Percentiles rank a stretch among this genome's conserved stretches.
Conservation (phyloP, 345 rosid species). For the Rubroshorea leprosula region DNA sequence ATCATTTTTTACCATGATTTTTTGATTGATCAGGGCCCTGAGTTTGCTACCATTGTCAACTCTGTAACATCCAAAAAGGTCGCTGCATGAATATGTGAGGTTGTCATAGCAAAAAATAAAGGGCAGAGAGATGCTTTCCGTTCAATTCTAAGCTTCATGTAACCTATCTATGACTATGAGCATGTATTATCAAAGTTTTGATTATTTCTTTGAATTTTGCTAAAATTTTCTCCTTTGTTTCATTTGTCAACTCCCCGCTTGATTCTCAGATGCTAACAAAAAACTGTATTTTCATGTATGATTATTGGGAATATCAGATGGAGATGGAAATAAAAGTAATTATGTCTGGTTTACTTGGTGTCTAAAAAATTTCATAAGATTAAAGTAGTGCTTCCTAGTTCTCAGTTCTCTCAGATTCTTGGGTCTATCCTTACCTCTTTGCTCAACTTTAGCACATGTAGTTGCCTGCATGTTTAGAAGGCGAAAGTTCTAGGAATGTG, state of each 20-base stretch:
- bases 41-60: slow-evolving; percentile 91
- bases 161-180: too few species aligned
- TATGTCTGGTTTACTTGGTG: not conserved
- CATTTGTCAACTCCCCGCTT: not conserved
- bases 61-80: slow-evolving; percentile 86
- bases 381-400: too few species aligned
- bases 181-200: slow-evolving; percentile 9
- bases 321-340: not conserved
- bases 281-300: not conserved
- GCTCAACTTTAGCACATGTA: not conserved
- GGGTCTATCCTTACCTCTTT: not conserved
- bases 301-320: not conserved
- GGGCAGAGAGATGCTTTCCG: slow-evolving; percentile 10
- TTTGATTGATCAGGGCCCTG: slow-evolving; percentile 72
- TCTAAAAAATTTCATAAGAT: too few species aligned
- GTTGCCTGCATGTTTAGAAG: not conserved
- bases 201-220: not conserved
- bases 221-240: slow-evolving; percentile 7
- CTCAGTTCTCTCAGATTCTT: too few species aligned
- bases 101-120: not conserved
- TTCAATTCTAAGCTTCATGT: slow-evolving; percentile 14
- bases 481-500: not conserved
- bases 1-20: slow-evolving; percentile 7
- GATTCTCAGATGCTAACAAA: slow-evolving; percentile 4
- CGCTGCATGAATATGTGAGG: slow-evolving; percentile 47